Base-by-base conservation (phyloP, 257 asterid genomes). In the Plectranthus barbatus region DNA sequence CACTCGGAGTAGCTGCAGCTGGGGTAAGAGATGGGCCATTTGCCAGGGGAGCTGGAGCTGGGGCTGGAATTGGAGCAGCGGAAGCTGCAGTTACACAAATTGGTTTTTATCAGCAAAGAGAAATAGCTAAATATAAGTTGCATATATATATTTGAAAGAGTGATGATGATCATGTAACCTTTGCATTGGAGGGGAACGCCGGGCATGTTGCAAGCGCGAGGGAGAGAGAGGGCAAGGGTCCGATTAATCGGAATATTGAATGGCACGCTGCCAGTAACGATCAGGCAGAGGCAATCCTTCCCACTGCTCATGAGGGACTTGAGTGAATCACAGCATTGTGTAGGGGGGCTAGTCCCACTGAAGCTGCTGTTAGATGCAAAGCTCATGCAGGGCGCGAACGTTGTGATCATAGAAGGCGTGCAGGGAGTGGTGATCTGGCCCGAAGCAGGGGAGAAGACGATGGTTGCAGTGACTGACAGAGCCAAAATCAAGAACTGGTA, bases 161-260 rank as follows among this genome's bases (percentile, higher is more conserved):
- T n/a, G n/a, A n/a, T n/a, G n/a, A n/a, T n/a, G n/a, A n/a, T n/a
- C n/a, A n/a, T n/a, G n/a, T n/a, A n/a, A 89, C 97, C 86, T 81
- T 74, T 73, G 88, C 95, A 90, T 51, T 81, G 94, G 57, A 86
- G 56, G 36, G 94, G 84, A 9, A 87, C 90, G 7, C 87, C 88
- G 21, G 80, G 76, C 77, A 60, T 72, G 47, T 80, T 90, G 72
- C 97, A 90, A 15, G 90, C 86, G 33, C 79, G 81, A 0, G 97
- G 95, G n/a, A 87, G 84, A 40, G 91, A 74, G 21, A 86, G 19
- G 5, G 95, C 92, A 0, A 80, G 76, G 19, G 83, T 79, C 20
- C 65, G 88, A 50, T 86, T 87, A 45, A 87, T 48, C 1, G 95
- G 97, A 4, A 85, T 48, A 0, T 62, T 79, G 62, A 84, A 80